Evolutionary conservation across 2,329 filamentous ascomycete genomes (phyloP).

Genomic region (Colletotrichum plurivorum): DNA sequence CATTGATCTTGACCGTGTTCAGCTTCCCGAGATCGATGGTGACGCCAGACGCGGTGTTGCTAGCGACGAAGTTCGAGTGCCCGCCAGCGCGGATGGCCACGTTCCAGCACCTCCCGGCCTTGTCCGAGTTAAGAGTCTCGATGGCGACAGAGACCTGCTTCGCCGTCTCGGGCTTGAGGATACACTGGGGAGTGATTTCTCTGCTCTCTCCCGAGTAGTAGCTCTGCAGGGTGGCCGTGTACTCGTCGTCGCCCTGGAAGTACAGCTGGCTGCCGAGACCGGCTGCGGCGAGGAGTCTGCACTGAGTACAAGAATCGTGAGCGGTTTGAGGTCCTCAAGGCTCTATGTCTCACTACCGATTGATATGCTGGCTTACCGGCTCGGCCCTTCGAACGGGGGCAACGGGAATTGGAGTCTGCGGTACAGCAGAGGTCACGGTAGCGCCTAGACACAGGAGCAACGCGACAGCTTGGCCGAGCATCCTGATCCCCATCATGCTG

Average conservation of each 20-base stretch:
- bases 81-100: slow-evolving; percentile 57
- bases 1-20: background rate
- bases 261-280: slow-evolving; percentile 14
- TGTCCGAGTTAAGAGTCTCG: slow-evolving; percentile 2
- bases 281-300: slow-evolving; percentile 9
- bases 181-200: slow-evolving; percentile 25
- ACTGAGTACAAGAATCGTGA: background rate
- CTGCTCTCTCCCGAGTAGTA: slow-evolving; percentile 13
- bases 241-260: slow-evolving; percentile 8
- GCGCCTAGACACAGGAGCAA: background rate
- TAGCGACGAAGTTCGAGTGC: slow-evolving; percentile 49
- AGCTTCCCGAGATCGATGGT: slow-evolving; percentile 18
- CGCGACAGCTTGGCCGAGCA: background rate
- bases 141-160: slow-evolving; percentile 18
- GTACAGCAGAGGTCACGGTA: background rate
- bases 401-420: background rate
- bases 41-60: slow-evolving; percentile 46
- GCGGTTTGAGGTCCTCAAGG: too few relatives aligned
- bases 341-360: too few relatives aligned
- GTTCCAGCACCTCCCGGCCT: slow-evolving; percentile 41
- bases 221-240: background rate
- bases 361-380: background rate
- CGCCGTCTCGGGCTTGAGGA: slow-evolving; percentile 16
- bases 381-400: background rate
- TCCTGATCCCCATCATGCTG: background rate